These are phyloP conservation scores for Globisporangium camurandrum DNA, from an alignment of 352 stramenopile genomes.

Conservation along the genomic window DNA sequence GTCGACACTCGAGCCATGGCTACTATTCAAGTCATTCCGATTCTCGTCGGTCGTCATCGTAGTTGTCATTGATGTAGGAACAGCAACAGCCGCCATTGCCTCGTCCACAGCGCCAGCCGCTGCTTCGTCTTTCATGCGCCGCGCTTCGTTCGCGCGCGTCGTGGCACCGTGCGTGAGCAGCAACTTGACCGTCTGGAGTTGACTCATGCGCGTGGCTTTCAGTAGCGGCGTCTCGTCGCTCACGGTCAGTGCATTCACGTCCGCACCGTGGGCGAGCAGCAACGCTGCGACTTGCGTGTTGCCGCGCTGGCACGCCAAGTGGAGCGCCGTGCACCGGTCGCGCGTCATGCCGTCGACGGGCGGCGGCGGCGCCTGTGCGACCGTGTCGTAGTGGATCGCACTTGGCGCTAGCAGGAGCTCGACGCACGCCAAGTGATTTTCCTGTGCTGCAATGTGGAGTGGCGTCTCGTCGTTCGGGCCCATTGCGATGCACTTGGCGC, in stretches of 20 bases:
- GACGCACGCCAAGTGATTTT: slow-evolving; percentile 71
- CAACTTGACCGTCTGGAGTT: slow-evolving; percentile 71
- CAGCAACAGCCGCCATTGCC: slow-evolving; percentile 12
- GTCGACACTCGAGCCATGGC: slow-evolving; percentile 27
- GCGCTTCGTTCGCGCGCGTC: slow-evolving; percentile 17
- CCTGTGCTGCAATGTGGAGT: slow-evolving; percentile 74
- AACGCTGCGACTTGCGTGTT: slow-evolving; percentile 63
- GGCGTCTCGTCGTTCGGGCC: slow-evolving; percentile 68
- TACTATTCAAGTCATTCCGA: slow-evolving; percentile 10
- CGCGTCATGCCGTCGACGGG: slow-evolving; percentile 56
- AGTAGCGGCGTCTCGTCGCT: slow-evolving; percentile 63
- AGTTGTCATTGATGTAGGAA: no score
- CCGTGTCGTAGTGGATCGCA: no score
- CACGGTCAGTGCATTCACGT: slow-evolving; percentile 56
- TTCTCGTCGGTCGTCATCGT: slow-evolving; percentile 12
- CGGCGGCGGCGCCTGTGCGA: no score
- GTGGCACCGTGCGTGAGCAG: slow-evolving; percentile 45
- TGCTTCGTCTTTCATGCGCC: slow-evolving; percentile 4
- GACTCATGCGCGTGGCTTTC: slow-evolving; percentile 79
- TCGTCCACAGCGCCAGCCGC: slow-evolving; percentile 17
- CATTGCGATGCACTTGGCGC: slow-evolving; percentile 40
- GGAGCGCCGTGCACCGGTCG: slow-evolving; percentile 61
- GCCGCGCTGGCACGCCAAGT: slow-evolving; percentile 69
- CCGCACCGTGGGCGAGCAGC: slow-evolving; percentile 58
- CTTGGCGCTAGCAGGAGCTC: slow-evolving; percentile 45